Evolutionary conservation across 2,329 filamentous ascomycete genomes (phyloP), one percentile per base, ranked within the genome.

Genomic region (Penicillium vulpinum): DNA sequence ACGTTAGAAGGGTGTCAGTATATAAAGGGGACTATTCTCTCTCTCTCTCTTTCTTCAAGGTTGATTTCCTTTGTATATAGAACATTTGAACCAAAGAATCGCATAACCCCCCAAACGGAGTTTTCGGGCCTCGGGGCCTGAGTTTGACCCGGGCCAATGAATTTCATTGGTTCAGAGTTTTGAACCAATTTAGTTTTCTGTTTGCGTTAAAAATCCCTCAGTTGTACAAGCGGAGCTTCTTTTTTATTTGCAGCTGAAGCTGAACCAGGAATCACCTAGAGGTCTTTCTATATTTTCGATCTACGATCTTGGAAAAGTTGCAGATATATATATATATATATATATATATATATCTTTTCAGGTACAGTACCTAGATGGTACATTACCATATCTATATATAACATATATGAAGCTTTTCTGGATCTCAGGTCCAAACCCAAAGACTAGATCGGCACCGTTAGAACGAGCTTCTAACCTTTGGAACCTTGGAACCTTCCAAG

Each of bases 81-180:
- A n/a, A n/a, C n/a, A 16, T 35, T 46, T 11, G 0, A 18, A 21
- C 3, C 29, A 16, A 45, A 52, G 9, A 31, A 31, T 24, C 13
- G 13, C n/a, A n/a, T n/a, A n/a, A 33, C 16, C 9, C 24, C 24
- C 24, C 29, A 46, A 46, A 33, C 18, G 22, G 24, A n/a, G 21
- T 41, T 43, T 31, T 62, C 58, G 62, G 60, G 45, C 22, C 35
- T 65, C 62, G 62, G 64, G 56, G 58, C 54, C 47, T 58, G 46
- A 66, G 21, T 62, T 58, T 33, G 49, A 61, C 59, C 64, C 62
- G 63, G 58, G 15, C 31, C n/a, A 31, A 43, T 33, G 31, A 38
- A 22, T 39, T 24, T 53, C 15, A 39, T 53, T 38, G 26, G 51
- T 39, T 38, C 29, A 33, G 29, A 46, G 29, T 46, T 44, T 40